Evolutionary conservation across 1,284 basidiomycete genomes (phyloP), one percentile per base, ranked within the genome.

Genomic region (Waitea zeae): DNA sequence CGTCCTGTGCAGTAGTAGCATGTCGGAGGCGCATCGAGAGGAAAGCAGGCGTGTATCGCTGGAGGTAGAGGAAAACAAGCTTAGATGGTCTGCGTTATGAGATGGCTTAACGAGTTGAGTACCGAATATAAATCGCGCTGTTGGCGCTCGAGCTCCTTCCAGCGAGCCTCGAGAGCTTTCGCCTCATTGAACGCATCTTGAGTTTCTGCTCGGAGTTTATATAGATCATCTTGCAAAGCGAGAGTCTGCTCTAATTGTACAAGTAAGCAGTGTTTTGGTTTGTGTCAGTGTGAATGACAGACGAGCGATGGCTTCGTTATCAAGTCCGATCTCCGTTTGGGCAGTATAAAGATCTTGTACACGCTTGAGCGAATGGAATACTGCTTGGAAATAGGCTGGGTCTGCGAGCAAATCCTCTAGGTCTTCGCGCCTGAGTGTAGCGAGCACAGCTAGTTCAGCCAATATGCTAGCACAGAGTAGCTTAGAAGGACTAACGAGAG

Each of bases 111-210:
- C 18, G 17, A 38, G 35, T 32, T 31, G 20, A 47, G 13, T 30
- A 87, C 90, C 59, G 89, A 83, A 49, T 90, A 92, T 7, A 88
- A 65, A 20, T 86, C 82, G 34, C 61, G 67, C 54, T 95, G 90
- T 42, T 87, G 81, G 43, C 76, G 75, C 40, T 92, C 87, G 3
- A 92, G 47, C 38, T 82, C 79, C 42, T 73, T 74, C 86, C 87
- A 92, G 29, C 80, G 62, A 1, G 62, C 61, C 53, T 92, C 84
- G 14, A 92, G 57, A 5, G 62, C 53, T 49, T 82, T 81, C 3
- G 89, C 87, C 40, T 88, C 69, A 39, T 83, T 73, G 46, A 92
- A 95, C 0, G 80, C 75, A 29, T 75, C 77, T 43, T 88, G 70
- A 0, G 88, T 89, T 37, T 87, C 77, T 4, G 73, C 63, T 26